Evolutionary conservation across 2,329 filamentous ascomycete species (phyloP).

Genomic region (Alternaria hordeiaustralica): DNA sequence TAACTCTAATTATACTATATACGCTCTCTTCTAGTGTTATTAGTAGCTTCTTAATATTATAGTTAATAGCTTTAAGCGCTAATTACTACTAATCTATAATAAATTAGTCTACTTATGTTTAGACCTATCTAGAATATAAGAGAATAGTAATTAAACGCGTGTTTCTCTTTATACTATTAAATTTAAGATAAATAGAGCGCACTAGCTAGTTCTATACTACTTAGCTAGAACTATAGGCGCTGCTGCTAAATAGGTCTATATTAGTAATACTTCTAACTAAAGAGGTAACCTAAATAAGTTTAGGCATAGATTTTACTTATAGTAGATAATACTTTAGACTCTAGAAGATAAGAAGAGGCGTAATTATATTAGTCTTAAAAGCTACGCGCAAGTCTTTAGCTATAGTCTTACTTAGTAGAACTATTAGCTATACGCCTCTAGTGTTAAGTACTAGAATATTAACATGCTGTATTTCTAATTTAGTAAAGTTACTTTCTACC

Average conservation of each 20-base stretch:
- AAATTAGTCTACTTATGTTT: background rate
- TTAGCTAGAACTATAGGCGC: slow-evolving; percentile 2
- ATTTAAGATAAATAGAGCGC: slow-evolving; percentile 4
- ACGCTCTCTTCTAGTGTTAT: background rate
- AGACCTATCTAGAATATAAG: slow-evolving; percentile 6
- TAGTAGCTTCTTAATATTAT: background rate
- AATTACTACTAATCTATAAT: background rate
- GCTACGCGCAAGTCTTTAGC: background rate
- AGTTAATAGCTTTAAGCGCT: background rate
- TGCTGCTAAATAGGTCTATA: background rate
- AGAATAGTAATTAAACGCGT: slow-evolving; percentile 1
- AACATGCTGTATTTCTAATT: background rate
- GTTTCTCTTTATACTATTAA: background rate
- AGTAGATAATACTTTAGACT: slow-evolving; percentile 1
- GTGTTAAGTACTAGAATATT: slow-evolving; percentile 1
- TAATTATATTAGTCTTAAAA: slow-evolving; percentile 1
- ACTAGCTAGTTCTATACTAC: slow-evolving; percentile 4
- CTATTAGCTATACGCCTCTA: background rate
- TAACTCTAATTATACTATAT: background rate
- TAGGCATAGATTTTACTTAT: background rate
- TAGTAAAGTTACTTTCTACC: background rate
- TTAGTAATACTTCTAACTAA: slow-evolving; percentile 2
- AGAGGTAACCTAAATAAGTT: background rate
- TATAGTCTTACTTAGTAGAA: background rate
- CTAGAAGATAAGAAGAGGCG: background rate